A percentile compares a stretch with the other conserved stretches of the same genome.
Evolutionary conservation across 345 rosid species (phyloP).

Genomic region (Salix brachista): DNA sequence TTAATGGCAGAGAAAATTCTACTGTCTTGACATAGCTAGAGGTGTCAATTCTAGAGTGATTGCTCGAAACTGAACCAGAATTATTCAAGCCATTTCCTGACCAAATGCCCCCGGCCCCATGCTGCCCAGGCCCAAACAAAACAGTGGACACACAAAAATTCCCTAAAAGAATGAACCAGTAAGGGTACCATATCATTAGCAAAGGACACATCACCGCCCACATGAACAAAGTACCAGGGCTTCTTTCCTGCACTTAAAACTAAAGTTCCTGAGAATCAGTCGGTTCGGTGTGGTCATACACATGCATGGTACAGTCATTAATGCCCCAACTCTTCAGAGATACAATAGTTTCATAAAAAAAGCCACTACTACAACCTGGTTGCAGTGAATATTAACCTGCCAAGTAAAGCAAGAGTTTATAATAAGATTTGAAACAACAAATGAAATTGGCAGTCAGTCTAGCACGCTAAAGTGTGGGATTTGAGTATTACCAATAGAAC

Average conservation of each 20-base stretch:
- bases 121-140: conserved; percentile 36
- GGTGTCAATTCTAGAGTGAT: conserved; percentile 24
- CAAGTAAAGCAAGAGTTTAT: not conserved
- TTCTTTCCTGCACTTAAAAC: conserved; percentile 5
- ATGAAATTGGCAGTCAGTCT: not conserved
- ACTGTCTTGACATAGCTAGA: conserved; percentile 17
- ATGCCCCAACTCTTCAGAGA: not conserved
- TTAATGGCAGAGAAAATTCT: conserved; percentile 10
- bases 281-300: conserved; percentile 1
- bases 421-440: not conserved
- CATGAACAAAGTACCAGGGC: not conserved
- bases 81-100: conserved; percentile 19
- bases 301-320: not conserved
- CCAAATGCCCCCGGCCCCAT: conserved; percentile 19
- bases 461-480: not conserved
- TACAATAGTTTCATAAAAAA: not conserved
- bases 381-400: conserved; percentile 16
- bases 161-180: conserved; percentile 48
- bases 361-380: not conserved
- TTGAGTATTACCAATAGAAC: not conserved
- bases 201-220: conserved; percentile 33
- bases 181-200: conserved; percentile 41
- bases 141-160: conserved; percentile 24
- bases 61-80: conserved; percentile 24
- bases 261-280: conserved; percentile 7